Evolutionary conservation across 106 monocot genomes (phyloP).

Genomic region (Platanthera zijinensis): DNA sequence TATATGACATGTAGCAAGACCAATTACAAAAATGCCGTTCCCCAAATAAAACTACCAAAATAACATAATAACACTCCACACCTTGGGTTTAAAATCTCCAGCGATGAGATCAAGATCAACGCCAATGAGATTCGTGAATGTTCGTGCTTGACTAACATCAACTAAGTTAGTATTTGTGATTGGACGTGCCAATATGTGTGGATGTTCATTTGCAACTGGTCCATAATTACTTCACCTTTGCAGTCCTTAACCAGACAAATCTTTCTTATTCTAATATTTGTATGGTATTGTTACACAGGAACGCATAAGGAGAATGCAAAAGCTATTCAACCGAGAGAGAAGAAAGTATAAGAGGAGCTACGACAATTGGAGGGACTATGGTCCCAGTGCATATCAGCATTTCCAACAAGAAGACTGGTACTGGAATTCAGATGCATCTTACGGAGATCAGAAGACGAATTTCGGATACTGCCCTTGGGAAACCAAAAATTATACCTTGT

Average conservation of each 20-base stretch:
- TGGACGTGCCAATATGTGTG: too few relatives aligned
- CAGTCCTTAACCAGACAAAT: neutral
- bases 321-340: constrained; percentile 78
- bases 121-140: too few relatives aligned
- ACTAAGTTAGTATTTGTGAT: too few relatives aligned
- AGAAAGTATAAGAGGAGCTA: constrained; percentile 64
- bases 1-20: too few relatives aligned
- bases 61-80: too few relatives aligned
- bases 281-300: constrained; percentile 28
- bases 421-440: constrained; percentile 64
- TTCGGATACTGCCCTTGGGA: constrained; percentile 25
- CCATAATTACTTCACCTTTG: too few relatives aligned
- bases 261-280: neutral
- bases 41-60: too few relatives aligned
- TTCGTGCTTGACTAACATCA: too few relatives aligned
- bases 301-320: constrained; percentile 89
- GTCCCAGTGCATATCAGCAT: constrained; percentile 56
- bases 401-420: constrained; percentile 86
- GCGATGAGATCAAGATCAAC: too few relatives aligned
- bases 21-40: too few relatives aligned
- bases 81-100: too few relatives aligned
- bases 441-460: constrained; percentile 44
- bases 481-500: constrained; percentile 45
- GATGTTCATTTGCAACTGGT: too few relatives aligned
- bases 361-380: constrained; percentile 70